Percentiles rank a stretch among this genome's conserved stretches.
Evolutionary conservation across 257 asterid genomes (phyloP).

Genomic region (Ehretia macrophylla): DNA sequence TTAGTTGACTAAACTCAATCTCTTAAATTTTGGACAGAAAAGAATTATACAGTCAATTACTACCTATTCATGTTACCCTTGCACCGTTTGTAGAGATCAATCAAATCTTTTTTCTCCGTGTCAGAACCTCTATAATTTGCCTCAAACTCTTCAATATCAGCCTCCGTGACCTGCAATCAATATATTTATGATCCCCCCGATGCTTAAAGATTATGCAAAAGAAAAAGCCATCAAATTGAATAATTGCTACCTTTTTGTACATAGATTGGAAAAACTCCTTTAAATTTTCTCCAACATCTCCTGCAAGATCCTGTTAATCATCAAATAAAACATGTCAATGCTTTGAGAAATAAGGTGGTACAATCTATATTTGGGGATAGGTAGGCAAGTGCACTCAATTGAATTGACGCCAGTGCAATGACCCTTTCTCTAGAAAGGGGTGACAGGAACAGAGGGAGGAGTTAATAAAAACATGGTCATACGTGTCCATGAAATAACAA

Average conservation of each 20-base stretch:
- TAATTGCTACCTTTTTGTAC: conserved; percentile 63
- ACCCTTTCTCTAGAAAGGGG: too few species aligned
- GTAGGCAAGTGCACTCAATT: background rate
- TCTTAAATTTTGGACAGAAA: background rate
- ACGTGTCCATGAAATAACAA: too few species aligned
- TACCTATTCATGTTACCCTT: conserved; percentile 92
- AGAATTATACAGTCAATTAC: background rate
- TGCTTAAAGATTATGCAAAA: background rate
- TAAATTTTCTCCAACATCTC: conserved; percentile 70
- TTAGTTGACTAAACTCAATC: conserved; percentile 3
- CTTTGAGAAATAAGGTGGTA: background rate
- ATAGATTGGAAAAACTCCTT: conserved; percentile 67
- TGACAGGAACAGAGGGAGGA: too few species aligned
- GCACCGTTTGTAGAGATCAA: conserved; percentile 59
- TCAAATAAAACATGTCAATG: conserved; percentile 9
- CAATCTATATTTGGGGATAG: background rate
- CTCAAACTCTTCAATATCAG: conserved; percentile 90
- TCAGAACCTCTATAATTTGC: conserved; percentile 90
- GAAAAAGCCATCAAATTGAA: conserved; percentile 1
- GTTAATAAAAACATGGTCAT: too few species aligned
- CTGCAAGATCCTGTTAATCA: conserved; percentile 72
- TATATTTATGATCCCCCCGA: background rate
- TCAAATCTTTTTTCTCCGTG: conserved; percentile 73
- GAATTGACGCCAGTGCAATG: background rate
- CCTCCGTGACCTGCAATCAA: conserved; percentile 62